phyloP scores from a whole-genome alignment of 2,329 filamentous ascomycete species.

The Fusarium coicis region DNA sequence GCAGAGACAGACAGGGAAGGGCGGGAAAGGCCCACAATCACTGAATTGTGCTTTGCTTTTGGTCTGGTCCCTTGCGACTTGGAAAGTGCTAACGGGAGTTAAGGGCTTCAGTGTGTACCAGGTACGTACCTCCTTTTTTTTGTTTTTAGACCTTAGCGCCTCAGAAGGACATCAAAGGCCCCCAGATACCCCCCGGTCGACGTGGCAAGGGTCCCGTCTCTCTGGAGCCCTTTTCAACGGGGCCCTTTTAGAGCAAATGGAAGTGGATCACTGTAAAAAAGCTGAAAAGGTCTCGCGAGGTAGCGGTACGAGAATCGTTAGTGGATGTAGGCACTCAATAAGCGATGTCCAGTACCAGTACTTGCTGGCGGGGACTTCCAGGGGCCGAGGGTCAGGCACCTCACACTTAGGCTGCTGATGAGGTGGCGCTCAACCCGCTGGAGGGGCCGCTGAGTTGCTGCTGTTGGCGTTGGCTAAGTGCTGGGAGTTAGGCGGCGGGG shows the following conservation, averaged over 20 bases:
- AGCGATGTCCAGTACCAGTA: constrained; percentile 21
- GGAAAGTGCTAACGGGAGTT: constrained; percentile 16
- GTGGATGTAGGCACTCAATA: background rate
- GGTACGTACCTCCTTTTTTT: constrained; percentile 20
- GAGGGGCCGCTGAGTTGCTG: constrained; percentile 27
- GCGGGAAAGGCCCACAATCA: constrained; percentile 31
- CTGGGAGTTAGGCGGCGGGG: constrained; percentile 31
- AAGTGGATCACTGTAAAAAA: constrained; percentile 7
- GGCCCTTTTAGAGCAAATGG: constrained; percentile 10
- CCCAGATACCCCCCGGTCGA: constrained; percentile 31
- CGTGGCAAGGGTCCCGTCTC: constrained; percentile 35
- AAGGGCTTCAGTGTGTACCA: constrained; percentile 2
- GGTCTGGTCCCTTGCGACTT: constrained; percentile 25
- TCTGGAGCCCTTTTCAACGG: constrained; percentile 31
- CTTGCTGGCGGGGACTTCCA: constrained; percentile 17
- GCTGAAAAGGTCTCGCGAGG: constrained; percentile 14
- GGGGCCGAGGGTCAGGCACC: constrained; percentile 5
- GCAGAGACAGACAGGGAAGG: constrained; percentile 24
- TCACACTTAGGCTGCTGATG: constrained; percentile 19
- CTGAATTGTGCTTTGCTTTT: constrained; percentile 36
- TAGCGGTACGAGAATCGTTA: constrained; percentile 21
- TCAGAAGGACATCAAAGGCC: constrained; percentile 21
- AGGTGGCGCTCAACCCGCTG: constrained; percentile 36
- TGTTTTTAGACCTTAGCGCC: constrained; percentile 22
- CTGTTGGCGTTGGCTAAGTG: constrained; percentile 14